A percentile compares a stretch with the other conserved stretches of the same genome.
Evolutionary conservation across 2,329 filamentous ascomycete genomes (phyloP).

Genomic region (Aphanocladium album): DNA sequence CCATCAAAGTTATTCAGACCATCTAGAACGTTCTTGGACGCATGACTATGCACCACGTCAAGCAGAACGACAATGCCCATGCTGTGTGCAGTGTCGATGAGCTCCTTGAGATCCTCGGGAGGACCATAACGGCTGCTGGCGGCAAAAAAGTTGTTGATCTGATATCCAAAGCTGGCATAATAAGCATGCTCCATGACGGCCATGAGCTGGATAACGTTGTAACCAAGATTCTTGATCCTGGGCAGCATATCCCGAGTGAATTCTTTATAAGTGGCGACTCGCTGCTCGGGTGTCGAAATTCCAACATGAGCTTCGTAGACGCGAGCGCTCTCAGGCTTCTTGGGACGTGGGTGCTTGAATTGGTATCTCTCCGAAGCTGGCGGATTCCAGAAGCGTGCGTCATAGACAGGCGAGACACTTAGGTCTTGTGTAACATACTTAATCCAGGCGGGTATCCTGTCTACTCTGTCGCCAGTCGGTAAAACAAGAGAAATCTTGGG

Average conservation of each 20-base stretch:
- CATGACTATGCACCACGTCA: conserved; percentile 96
- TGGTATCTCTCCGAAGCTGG: conserved; percentile 68
- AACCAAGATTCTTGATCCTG: conserved; percentile 82
- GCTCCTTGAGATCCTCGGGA: conserved; percentile 92
- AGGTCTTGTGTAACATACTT: conserved; percentile 95
- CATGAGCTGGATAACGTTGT: conserved; percentile 98
- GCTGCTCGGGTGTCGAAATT: conserved; percentile 86
- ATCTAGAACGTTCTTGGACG: conserved; percentile 94
- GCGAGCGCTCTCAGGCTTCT: conserved; percentile 78
- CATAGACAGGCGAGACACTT: conserved; percentile 82
- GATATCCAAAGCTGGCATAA: conserved; percentile 98
- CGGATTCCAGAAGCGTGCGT: conserved; percentile 96
- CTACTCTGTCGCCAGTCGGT: conserved; percentile 72
- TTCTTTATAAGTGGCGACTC: conserved; percentile 92
- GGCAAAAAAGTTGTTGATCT: conserved; percentile 98
- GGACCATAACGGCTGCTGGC: conserved; percentile 92
- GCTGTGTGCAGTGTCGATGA: conserved; percentile 90
- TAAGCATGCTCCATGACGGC: conserved; percentile 99
- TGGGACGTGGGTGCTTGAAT: conserved; percentile 78
- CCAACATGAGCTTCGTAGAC: conserved; percentile 99
- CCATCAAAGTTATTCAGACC: conserved; percentile 95
- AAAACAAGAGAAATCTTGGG: conserved; percentile 74
- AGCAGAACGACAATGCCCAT: conserved; percentile 87
- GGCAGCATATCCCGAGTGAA: conserved; percentile 91
- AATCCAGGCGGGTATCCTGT: conserved; percentile 94